phyloP scores from a whole-genome alignment of 2,329 filamentous ascomycete genomes.

The Ophiobolus disseminans region DNA sequence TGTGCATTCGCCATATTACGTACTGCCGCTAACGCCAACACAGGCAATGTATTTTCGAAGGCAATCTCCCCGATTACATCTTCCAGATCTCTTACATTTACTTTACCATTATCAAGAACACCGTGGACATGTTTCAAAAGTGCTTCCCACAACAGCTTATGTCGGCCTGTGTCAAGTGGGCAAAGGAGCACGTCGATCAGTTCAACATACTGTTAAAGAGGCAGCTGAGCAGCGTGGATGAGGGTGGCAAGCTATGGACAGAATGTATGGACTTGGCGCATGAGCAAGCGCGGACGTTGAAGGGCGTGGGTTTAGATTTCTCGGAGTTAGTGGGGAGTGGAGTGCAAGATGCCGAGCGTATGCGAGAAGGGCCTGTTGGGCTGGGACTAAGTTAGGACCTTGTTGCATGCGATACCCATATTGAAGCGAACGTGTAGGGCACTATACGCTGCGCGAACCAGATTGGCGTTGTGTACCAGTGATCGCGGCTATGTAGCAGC shows the following conservation, averaged over 20 bases:
- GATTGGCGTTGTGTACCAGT: too few relatives aligned
- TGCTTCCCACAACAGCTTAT: constrained; percentile 82
- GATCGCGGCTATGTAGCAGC: too few relatives aligned
- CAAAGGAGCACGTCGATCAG: constrained; percentile 90
- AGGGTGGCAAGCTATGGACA: constrained; percentile 76
- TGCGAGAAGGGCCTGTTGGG: constrained; percentile 25
- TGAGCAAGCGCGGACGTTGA: constrained; percentile 79
- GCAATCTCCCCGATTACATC: constrained; percentile 89
- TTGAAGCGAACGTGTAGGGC: neutral
- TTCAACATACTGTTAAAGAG: constrained; percentile 85
- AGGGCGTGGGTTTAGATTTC: constrained; percentile 90
- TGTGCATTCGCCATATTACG: neutral
- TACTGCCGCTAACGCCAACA: constrained; percentile 25
- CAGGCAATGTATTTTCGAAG: constrained; percentile 94
- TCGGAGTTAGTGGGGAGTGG: constrained; percentile 72
- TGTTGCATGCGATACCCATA: neutral
- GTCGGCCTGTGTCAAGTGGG: constrained; percentile 96
- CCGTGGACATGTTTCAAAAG: constrained; percentile 83
- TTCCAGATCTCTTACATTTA: constrained; percentile 96
- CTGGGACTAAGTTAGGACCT: constrained; percentile 30
- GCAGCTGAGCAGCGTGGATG: constrained; percentile 86
- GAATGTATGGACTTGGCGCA: constrained; percentile 83
- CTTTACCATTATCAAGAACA: constrained; percentile 93
- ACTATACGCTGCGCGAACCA: neutral
- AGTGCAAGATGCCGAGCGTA: constrained; percentile 16